These are phyloP conservation scores for Nidula niveotomentosa DNA, from an alignment of 1,284 basidiomycete genomes.

Conservation along the genomic window DNA sequence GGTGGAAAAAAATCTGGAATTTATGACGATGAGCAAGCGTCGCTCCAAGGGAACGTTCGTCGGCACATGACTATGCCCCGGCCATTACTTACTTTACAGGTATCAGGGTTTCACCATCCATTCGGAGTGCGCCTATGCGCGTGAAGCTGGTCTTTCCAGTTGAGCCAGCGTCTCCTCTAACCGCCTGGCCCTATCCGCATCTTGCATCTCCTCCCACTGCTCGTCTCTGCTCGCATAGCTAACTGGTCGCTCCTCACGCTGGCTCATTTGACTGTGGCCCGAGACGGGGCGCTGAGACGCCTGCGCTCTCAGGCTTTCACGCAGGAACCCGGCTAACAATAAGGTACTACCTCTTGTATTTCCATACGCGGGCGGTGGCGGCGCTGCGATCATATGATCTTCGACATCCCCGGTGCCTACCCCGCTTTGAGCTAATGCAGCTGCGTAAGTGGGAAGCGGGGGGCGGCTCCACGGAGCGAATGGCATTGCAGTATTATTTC, in stretches of 20 bases:
- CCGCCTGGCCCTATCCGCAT: slow-evolving; percentile 49
- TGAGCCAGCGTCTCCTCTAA: slow-evolving; percentile 57
- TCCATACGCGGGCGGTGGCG: slow-evolving; percentile 73
- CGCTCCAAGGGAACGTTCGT: too few species aligned
- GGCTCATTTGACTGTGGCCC: slow-evolving; percentile 30
- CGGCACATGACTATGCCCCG: too few species aligned
- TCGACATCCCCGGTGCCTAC: slow-evolving; percentile 74
- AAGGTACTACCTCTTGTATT: slow-evolving; percentile 68
- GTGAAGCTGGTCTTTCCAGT: slow-evolving; percentile 36
- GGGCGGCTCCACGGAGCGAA: slow-evolving; percentile 72
- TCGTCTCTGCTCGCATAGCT: slow-evolving; percentile 57
- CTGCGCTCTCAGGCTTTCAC: slow-evolving; percentile 44
- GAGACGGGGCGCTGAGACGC: slow-evolving; percentile 44
- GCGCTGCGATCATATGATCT: slow-evolving; percentile 60
- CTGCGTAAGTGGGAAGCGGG: slow-evolving; percentile 68
- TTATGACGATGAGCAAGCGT: too few species aligned
- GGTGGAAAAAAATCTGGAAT: too few species aligned
- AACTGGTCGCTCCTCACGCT: slow-evolving; percentile 20
- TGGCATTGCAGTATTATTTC: slow-evolving; percentile 33
- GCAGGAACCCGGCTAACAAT: slow-evolving; percentile 53
- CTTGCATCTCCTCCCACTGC: slow-evolving; percentile 53
- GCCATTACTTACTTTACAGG: background rate
- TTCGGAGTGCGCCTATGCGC: slow-evolving; percentile 6
- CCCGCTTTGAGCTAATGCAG: slow-evolving; percentile 65
- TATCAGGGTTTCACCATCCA: too few species aligned